Evolutionary conservation across 192 early-diverging fungal species (phyloP).

Genomic region (Rhizophagus clarus): DNA sequence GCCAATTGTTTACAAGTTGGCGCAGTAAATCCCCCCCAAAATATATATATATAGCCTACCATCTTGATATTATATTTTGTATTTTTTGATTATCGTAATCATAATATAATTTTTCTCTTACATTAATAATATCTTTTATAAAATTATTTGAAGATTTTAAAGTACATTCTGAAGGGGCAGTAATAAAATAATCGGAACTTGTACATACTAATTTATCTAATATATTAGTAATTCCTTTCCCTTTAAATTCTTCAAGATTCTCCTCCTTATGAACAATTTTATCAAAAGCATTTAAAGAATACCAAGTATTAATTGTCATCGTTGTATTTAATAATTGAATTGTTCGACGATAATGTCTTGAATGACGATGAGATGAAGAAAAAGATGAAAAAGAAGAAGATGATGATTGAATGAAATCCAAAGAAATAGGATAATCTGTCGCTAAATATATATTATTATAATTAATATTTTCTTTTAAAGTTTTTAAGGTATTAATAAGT

Average conservation of each 20-base stretch:
- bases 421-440: no score
- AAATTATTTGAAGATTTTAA: background rate
- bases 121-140: background rate
- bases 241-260: no score
- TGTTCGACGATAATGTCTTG: background rate
- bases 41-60: background rate
- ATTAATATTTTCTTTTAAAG: background rate
- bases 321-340: background rate
- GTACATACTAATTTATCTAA: background rate
- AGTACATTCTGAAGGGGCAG: background rate
- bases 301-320: background rate
- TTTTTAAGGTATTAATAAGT: background rate
- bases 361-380: no score
- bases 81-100: background rate
- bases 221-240: no score
- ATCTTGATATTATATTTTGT: background rate
- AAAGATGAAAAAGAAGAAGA: no score
- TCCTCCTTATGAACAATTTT: no score
- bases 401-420: no score
- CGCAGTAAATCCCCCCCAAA: no score
- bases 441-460: no score
- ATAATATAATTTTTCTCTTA: background rate
- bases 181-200: background rate
- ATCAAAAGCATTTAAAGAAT: no score
- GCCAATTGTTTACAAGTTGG: no score